These are phyloP conservation scores for Microcyclospora tardicrescens DNA, from an alignment of 2,329 filamentous ascomycete genomes.

Conservation along the genomic window DNA sequence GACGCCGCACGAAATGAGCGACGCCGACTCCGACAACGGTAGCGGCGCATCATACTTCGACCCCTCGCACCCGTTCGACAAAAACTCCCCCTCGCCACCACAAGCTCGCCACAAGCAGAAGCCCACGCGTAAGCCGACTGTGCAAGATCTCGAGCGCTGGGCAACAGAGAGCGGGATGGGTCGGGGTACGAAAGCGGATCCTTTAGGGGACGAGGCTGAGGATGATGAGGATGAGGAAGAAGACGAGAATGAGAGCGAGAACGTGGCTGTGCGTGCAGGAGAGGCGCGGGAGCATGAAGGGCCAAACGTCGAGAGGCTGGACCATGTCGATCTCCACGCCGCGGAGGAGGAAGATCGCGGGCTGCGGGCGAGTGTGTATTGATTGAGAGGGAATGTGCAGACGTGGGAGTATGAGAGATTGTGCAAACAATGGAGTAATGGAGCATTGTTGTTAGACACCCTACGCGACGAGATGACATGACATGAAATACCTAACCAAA, in stretches of 20 bases:
- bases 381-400: no score
- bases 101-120: conserved; percentile 7
- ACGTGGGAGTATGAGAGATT: neutral
- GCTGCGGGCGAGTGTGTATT: conserved; percentile 21
- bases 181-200: conserved; percentile 30
- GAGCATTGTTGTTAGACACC: no score
- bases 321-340: no score
- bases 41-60: conserved; percentile 19
- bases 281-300: conserved; percentile 1
- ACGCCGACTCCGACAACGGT: conserved; percentile 18
- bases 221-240: conserved; percentile 7
- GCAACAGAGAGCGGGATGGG: conserved; percentile 37
- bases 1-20: conserved; percentile 28
- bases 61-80: conserved; percentile 2
- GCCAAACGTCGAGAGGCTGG: no score
- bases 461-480: no score
- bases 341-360: conserved; percentile 17
- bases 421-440: no score
- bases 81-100: conserved; percentile 20
- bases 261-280: conserved; percentile 9
- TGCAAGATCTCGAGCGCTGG: conserved; percentile 28
- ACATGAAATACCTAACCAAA: no score
- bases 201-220: conserved; percentile 32
- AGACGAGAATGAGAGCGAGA: neutral
- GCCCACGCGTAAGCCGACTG: conserved; percentile 36